Evolutionary conservation across 169 alveolate genomes (phyloP).

Genomic region (Plasmodium vivax): DNA sequence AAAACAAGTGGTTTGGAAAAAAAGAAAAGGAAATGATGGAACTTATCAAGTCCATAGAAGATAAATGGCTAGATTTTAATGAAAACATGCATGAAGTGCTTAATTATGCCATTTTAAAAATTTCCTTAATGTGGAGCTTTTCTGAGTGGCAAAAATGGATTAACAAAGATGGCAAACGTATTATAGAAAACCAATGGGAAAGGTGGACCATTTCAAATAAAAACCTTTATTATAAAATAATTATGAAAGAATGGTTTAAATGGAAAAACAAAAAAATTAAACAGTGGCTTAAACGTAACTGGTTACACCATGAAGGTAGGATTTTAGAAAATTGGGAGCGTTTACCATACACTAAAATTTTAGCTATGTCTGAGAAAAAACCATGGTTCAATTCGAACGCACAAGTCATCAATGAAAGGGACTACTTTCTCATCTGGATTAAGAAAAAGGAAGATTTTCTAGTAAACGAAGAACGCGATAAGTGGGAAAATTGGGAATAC

Average conservation of each 20-base stretch:
- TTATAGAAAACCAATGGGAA: conserved; percentile 6
- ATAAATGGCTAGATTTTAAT: background rate
- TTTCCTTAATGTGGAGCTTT: background rate
- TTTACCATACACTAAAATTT: background rate
- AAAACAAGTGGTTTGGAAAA: conserved; percentile 17
- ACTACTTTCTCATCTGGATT: background rate
- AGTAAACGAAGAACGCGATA: background rate
- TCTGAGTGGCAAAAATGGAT: conserved; percentile 19
- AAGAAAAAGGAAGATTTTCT: conserved; percentile 3
- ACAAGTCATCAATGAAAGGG: conserved; percentile 6
- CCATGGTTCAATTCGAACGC: conserved; percentile 1
- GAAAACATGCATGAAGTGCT: background rate
- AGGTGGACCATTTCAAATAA: conserved; percentile 8
- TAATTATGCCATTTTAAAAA: conserved; percentile 2
- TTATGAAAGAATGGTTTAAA: conserved; percentile 23
- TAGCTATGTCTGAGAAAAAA: conserved; percentile 9
- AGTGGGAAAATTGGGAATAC: background rate
- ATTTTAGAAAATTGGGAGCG: conserved; percentile 21
- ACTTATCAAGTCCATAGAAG: background rate
- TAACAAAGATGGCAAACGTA: conserved; percentile 1
- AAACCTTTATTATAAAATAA: background rate
- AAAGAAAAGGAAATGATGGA: conserved; percentile 1
- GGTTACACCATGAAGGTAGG: background rate
- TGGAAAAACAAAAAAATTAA: conserved; percentile 15
- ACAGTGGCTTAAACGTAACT: conserved; percentile 20